These are phyloP conservation scores for Arachnomyces sp. DNA, from an alignment of 2,329 filamentous ascomycete genomes.

Conservation along the genomic window DNA sequence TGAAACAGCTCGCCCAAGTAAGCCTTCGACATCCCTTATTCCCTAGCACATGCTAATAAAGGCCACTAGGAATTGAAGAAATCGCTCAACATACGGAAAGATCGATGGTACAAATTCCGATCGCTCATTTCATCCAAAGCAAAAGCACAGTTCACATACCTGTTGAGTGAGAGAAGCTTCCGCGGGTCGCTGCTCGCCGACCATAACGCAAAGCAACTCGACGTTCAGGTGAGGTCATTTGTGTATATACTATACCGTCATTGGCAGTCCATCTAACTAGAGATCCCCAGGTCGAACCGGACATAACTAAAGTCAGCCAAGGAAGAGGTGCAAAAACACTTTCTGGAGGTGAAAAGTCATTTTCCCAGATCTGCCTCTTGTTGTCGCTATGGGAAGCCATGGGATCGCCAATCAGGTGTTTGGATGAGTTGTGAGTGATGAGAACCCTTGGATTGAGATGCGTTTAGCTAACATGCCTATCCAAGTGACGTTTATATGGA, in stretches of 20 bases:
- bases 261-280: constrained; percentile 7
- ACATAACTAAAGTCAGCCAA: constrained; percentile 58
- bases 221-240: constrained; percentile 54
- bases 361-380: constrained; percentile 89
- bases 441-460: neutral
- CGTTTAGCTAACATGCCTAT: constrained; percentile 12
- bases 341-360: constrained; percentile 94
- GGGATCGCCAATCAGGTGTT: constrained; percentile 85
- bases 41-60: constrained; percentile 13
- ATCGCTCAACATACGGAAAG: constrained; percentile 60
- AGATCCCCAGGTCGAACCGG: constrained; percentile 49
- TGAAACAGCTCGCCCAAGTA: constrained; percentile 30
- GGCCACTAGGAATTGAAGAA: constrained; percentile 41
- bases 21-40: neutral
- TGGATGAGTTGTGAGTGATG: constrained; percentile 72
- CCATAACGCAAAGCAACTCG: constrained; percentile 63
- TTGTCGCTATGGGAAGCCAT: constrained; percentile 96
- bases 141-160: constrained; percentile 75
- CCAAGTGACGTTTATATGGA: constrained; percentile 92
- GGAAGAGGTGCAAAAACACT: constrained; percentile 84
- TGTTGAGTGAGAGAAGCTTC: constrained; percentile 83
- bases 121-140: constrained; percentile 77
- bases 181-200: constrained; percentile 72
- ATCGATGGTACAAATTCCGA: constrained; percentile 74
- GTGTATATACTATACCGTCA: neutral